A percentile compares a stretch with the other conserved stretches of the same genome.
These are phyloP conservation scores for Rhizopogon vulgaris DNA, from an alignment of 768 basidiomycete genomes.

Conservation along the genomic window DNA sequence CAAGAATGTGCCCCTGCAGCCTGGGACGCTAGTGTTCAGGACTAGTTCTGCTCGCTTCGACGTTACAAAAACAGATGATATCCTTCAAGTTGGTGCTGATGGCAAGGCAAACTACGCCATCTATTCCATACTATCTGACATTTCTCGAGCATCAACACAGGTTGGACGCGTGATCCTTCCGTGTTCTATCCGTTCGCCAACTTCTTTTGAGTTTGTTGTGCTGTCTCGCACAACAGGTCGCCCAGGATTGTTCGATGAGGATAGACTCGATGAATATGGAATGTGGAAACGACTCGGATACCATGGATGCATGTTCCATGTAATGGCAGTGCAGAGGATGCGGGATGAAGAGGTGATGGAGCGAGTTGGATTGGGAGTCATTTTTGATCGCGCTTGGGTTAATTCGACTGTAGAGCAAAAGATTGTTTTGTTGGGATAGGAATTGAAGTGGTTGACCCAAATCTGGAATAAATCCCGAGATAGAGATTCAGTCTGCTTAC, in stretches of 20 bases:
- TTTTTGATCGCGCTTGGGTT: not conserved
- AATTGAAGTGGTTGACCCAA: too few relatives aligned
- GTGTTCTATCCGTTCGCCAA: conserved; percentile 2
- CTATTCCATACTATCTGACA: not conserved
- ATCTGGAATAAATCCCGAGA: too few relatives aligned
- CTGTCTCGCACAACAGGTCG: conserved; percentile 6
- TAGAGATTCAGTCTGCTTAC: too few relatives aligned
- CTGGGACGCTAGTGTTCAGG: conserved; percentile 17
- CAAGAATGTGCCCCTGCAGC: not conserved
- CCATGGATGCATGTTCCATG: not conserved
- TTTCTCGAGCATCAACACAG: not conserved
- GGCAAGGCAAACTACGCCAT: conserved; percentile 6
- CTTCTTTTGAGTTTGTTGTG: conserved; percentile 12
- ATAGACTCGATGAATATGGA: not conserved
- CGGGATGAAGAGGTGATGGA: not conserved
- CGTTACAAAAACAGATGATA: conserved; percentile 2
- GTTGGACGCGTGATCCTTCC: conserved; percentile 14
- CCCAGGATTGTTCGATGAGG: not conserved
- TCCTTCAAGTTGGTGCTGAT: not conserved
- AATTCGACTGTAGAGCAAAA: too few relatives aligned
- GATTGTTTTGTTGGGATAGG: too few relatives aligned
- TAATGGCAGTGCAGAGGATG: not conserved
- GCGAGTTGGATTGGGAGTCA: not conserved
- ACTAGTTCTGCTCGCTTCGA: conserved; percentile 10
- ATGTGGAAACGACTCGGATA: not conserved